These are phyloP conservation scores for Coleophoma crateriformis DNA, from an alignment of 2,329 filamentous ascomycete species.

Conservation along the genomic window DNA sequence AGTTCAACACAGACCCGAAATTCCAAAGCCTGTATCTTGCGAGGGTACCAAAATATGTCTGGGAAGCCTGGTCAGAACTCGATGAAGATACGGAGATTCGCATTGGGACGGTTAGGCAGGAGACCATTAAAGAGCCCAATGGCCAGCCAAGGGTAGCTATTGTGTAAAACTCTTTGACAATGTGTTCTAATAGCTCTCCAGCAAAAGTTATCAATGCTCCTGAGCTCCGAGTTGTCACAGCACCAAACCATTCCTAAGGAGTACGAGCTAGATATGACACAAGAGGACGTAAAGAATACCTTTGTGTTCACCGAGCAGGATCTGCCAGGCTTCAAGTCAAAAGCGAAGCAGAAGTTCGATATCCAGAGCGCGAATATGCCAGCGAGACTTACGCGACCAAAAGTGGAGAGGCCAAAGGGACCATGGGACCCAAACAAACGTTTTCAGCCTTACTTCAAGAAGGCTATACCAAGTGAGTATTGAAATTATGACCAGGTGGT, in stretches of 20 bases:
- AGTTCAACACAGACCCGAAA: constrained; percentile 38
- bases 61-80: constrained; percentile 71
- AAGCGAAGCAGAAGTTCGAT: constrained; percentile 50
- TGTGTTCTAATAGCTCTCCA: not conserved
- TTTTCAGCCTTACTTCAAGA: constrained; percentile 59
- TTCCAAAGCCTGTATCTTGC: constrained; percentile 60
- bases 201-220: constrained; percentile 53
- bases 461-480: constrained; percentile 68
- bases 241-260: constrained; percentile 80
- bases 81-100: constrained; percentile 78
- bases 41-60: constrained; percentile 73
- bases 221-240: constrained; percentile 56
- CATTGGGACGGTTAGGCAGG: constrained; percentile 60
- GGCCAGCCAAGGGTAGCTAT: no score
- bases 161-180: no score
- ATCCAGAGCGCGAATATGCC: constrained; percentile 55
- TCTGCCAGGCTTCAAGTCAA: constrained; percentile 67
- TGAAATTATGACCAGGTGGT: not conserved
- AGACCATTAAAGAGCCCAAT: constrained; percentile 26
- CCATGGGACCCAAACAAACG: constrained; percentile 41
- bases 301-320: constrained; percentile 94
- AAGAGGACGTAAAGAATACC: constrained; percentile 69
- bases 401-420: constrained; percentile 38
- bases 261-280: constrained; percentile 73
- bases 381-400: constrained; percentile 39